Base-by-base conservation (phyloP, 768 basidiomycete genomes). In the Trametopsis cervina region DNA sequence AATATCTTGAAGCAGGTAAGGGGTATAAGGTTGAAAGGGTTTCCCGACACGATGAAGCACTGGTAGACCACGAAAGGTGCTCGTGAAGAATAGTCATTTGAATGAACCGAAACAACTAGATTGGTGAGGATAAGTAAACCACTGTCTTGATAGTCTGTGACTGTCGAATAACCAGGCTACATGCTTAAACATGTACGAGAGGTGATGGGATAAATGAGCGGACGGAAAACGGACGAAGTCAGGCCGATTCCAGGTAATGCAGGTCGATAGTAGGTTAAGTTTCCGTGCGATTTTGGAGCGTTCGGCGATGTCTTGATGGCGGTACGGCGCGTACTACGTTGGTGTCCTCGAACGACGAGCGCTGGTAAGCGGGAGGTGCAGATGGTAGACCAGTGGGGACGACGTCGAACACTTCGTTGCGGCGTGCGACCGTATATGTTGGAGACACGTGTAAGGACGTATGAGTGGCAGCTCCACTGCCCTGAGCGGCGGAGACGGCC, bases 381-480 rank as follows among this genome's bases (percentile, higher is more conserved):
- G n/a, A n/a, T n/a, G n/a, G n/a, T n/a, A n/a, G n/a, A n/a, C n/a
- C n/a, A n/a, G n/a, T n/a, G 42, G 55, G 50, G 40, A 56, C 11
- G 2, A 35, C 13, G n/a, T n/a, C n/a, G 4, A 60, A 46, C 38
- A 51, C 47, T 24, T 61, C 54, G 4, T 57, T 41, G 47, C 73
- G 73, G 40, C 70, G 67, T 22, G 67, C 73, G 47, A 85, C 67
- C 4, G 82, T 85, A 57, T 71, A 65, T 7, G 84, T 86, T 11
- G 84, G 83, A 4, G 73, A 70, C 27, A 86, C 81, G 55, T 75
- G 71, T 49, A 65, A 58, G 17, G 62, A 57, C 11, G 60, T 61
- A 4, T 51, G 46, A 2, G 52, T 53, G 18, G 59, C 57, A 18
- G 63, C 50, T 11, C 47, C 52, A 13, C 27, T 46, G 10, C 22